These are phyloP conservation scores for Cucurbita argyrosperma DNA, from an alignment of 306 rosid species.

Conservation along the genomic window DNA sequence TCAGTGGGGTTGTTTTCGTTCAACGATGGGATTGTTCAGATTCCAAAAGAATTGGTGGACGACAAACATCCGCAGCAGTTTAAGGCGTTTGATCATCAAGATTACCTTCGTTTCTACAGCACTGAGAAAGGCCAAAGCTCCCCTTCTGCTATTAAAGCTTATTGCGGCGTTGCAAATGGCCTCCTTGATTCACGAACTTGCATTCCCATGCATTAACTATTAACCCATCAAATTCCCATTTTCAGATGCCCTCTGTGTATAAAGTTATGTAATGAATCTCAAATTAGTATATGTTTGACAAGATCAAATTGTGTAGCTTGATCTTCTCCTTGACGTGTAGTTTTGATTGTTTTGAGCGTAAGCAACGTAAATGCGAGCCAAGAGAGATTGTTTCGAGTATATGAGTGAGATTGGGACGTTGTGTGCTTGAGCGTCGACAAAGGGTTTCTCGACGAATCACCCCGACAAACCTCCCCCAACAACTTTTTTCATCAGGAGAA, in stretches of 20 bases:
- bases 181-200: not conserved
- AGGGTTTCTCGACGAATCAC: no score
- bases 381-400: no score
- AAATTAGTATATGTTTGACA: no score
- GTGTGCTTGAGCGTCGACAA: no score
- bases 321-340: no score
- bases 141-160: constrained; percentile 5
- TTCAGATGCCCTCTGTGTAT: no score
- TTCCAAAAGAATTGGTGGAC: constrained; percentile 11
- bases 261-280: not conserved
- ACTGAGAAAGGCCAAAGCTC: not conserved
- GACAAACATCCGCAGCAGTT: constrained; percentile 8
- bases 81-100: constrained; percentile 9
- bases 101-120: not conserved
- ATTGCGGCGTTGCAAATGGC: constrained; percentile 21
- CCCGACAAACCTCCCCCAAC: no score
- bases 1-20: constrained; percentile 5
- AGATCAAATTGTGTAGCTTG: not conserved
- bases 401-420: no score
- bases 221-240: not conserved
- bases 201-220: not conserved
- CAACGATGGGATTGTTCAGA: constrained; percentile 1
- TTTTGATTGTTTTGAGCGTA: no score
- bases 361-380: no score
- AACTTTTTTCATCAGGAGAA: no score